phyloP scores from a whole-genome alignment of 129 eudicot species.

The Pseudognaphalium luteoalbum region DNA sequence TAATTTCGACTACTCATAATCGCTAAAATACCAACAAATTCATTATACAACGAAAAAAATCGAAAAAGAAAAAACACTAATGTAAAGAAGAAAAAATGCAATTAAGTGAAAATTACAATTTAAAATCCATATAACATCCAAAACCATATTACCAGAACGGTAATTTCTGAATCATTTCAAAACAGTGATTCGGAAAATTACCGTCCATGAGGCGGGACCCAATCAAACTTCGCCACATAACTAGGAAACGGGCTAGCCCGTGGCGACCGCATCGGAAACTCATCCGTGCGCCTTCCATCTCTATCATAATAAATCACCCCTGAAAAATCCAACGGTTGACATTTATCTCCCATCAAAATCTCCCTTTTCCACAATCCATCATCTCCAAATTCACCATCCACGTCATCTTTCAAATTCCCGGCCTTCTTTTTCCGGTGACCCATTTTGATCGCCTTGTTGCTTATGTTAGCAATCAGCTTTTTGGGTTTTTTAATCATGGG shows the following conservation, averaged over 20 bases:
- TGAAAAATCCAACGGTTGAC: constrained; percentile 69
- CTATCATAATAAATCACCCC: constrained; percentile 62
- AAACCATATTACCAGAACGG: constrained; percentile 1
- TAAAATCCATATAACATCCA: constrained; percentile 25
- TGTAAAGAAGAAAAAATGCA: neutral
- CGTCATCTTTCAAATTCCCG: constrained; percentile 26
- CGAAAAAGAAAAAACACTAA: constrained; percentile 8
- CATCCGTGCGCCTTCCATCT: constrained; percentile 43
- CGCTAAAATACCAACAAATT: constrained; percentile 18
- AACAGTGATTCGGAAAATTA: constrained; percentile 19
- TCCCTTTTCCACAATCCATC: constrained; percentile 59
- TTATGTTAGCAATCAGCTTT: constrained; percentile 36
- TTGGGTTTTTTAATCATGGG: constrained; percentile 42
- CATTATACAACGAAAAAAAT: no score
- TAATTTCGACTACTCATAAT: constrained; percentile 12
- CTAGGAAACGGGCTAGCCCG: constrained; percentile 49
- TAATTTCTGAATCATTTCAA: neutral
- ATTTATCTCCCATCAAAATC: constrained; percentile 69
- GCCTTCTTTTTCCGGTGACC: constrained; percentile 27
- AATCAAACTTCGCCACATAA: constrained; percentile 34
- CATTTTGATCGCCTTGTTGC: constrained; percentile 46
- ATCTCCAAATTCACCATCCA: constrained; percentile 32
- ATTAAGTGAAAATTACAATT: neutral
- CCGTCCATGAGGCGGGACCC: constrained; percentile 32
- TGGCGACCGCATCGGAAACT: constrained; percentile 56